Evolutionary conservation across 352 stramenopile genomes (phyloP), one percentile per base, ranked within the genome.

Genomic region (Globisporangium recalcitrans): DNA sequence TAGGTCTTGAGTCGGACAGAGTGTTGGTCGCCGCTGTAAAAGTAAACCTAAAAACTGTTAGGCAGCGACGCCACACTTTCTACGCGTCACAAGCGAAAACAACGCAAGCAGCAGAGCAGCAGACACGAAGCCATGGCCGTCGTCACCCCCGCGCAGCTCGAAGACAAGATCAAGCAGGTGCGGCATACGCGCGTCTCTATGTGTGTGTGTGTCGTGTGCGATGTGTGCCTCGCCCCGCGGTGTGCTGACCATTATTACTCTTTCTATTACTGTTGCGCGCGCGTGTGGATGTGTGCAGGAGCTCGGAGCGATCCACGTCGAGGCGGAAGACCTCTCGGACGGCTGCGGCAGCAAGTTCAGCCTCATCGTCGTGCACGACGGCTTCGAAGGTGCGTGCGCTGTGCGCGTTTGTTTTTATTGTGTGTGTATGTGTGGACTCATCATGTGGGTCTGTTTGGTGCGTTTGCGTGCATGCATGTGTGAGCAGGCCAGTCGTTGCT

Each of bases 301-400:
- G 57, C 75, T 92, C 24, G 83, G 81, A 53, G 83, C 83, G 32
- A 58, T 64, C 49, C 62, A 87, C 53, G 83, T 94, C 55, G 78
- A 91, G 68, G 82, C 86, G 6, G 78, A 78, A 52, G 85, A 94
- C 60, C 68, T 91, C 22, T 94, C 85, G 48, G 85, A 93, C 53
- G 85, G 85, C 32, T 94, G 85, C 62, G 84, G 84, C 32, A 87
- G 72, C 63, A 92, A 92, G 65, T 94, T 91, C 68, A 93, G 83
- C 60, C 67, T 93, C 47, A 79, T 94, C 51, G 80, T 94, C 52
- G 85, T 94, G 34, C 80, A 88, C 68, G 77, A 78, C 49, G 80
- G 77, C 52, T 94, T 94, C 52, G 80, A 93, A 78, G 85, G 82
- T 82, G 61, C 51, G 54, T 47, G 13, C 4, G 40, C 10, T 57